phyloP scores from a whole-genome alignment of 139 green algal species.

The Coelastrella sp. region DNA sequence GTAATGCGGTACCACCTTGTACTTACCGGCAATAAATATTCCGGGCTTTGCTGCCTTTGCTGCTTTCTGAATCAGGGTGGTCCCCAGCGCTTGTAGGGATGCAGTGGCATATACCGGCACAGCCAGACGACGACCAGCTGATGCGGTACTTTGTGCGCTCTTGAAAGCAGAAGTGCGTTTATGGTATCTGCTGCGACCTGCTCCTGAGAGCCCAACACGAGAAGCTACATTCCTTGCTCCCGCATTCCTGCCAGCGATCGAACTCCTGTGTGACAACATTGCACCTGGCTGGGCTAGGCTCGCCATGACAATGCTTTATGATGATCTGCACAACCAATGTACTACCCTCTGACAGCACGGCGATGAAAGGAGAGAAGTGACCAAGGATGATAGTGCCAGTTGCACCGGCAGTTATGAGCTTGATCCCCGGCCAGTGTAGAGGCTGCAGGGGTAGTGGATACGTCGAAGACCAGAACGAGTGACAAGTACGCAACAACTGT shows the following conservation, averaged over 20 bases:
- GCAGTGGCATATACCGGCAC: slow-evolving; percentile 28
- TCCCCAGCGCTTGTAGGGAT: slow-evolving; percentile 23
- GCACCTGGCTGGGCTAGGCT: slow-evolving; percentile 7
- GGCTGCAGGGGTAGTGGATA: background rate
- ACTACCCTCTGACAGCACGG: background rate
- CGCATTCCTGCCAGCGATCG: background rate
- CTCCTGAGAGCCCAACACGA: background rate
- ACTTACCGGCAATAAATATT: slow-evolving; percentile 22
- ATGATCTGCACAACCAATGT: background rate
- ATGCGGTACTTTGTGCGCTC: background rate
- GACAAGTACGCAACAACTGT: background rate
- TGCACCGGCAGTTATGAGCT: too few species aligned
- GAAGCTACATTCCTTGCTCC: background rate
- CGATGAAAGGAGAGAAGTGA: background rate
- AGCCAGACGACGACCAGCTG: slow-evolving; percentile 10
- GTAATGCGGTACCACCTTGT: background rate
- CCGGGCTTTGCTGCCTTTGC: background rate
- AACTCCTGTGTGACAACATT: background rate
- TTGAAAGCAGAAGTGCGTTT: background rate
- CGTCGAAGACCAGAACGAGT: background rate
- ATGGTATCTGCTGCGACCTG: background rate
- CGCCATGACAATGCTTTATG: background rate
- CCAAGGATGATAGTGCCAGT: too few species aligned
- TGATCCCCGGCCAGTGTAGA: background rate
- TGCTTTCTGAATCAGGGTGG: slow-evolving; percentile 21